Conservation (phyloP, 352 stramenopile genomes). For the Phytopythium helicoides region DNA sequence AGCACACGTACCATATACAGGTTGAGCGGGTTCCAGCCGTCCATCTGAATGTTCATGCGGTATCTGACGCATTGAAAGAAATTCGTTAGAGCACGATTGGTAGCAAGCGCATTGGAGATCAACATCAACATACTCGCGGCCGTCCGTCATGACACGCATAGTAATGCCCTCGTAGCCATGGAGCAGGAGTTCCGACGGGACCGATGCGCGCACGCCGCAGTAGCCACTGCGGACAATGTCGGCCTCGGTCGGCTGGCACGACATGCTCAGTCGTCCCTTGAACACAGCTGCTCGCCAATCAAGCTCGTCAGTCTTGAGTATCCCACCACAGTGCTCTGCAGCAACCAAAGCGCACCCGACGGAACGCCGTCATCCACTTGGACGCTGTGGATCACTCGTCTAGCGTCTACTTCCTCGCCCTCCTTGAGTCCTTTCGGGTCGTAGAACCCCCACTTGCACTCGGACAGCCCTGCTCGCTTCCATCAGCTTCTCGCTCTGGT, state of each 20-base stretch:
- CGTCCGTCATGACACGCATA: slow-evolving; percentile 87
- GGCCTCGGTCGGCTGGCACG: slow-evolving; percentile 71
- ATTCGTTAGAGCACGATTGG: neutral
- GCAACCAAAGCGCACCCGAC: slow-evolving; percentile 27
- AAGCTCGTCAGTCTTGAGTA: slow-evolving; percentile 1
- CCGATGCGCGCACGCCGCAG: slow-evolving; percentile 64
- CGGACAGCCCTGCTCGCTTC: slow-evolving; percentile 42
- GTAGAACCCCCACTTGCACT: slow-evolving; percentile 72
- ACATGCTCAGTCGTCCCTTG: slow-evolving; percentile 62
- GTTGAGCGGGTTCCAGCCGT: slow-evolving; percentile 86
- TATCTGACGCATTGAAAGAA: slow-evolving; percentile 31
- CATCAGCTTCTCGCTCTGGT: too few relatives aligned
- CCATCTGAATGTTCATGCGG: slow-evolving; percentile 82
- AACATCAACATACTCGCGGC: slow-evolving; percentile 43
- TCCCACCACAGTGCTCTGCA: neutral
- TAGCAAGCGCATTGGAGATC: neutral
- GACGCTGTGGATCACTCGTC: slow-evolving; percentile 34
- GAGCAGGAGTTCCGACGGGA: slow-evolving; percentile 52
- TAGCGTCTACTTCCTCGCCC: slow-evolving; percentile 16
- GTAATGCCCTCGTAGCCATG: slow-evolving; percentile 82
- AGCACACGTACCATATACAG: slow-evolving; percentile 82
- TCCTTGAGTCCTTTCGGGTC: slow-evolving; percentile 13
- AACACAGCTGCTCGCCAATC: slow-evolving; percentile 56
- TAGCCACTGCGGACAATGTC: slow-evolving; percentile 83
- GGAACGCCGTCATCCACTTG: slow-evolving; percentile 51